phyloP scores from a whole-genome alignment of 73 alveolate species.

The Vitrella brassicaformis region DNA sequence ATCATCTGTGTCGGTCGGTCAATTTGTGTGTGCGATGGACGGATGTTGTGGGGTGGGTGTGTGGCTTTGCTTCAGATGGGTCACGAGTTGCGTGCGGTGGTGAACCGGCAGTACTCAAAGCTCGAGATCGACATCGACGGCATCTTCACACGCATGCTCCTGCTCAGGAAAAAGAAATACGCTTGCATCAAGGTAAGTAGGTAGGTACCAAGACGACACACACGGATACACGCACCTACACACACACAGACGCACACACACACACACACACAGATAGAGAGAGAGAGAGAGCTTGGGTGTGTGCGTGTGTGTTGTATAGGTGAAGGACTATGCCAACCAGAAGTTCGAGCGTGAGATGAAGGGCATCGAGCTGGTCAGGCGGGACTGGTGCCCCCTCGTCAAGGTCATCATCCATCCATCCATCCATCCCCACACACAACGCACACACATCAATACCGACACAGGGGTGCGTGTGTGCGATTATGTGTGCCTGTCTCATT shows the following conservation, averaged over 20 bases:
- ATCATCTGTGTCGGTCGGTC: too few species aligned
- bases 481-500: not conserved
- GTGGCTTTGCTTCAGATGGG: too few species aligned
- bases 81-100: slow-evolving; percentile 51
- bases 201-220: too few species aligned
- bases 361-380: slow-evolving; percentile 95
- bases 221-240: too few species aligned
- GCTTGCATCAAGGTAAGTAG: slow-evolving; percentile 85
- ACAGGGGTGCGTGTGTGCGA: too few species aligned
- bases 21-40: too few species aligned
- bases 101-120: slow-evolving; percentile 72
- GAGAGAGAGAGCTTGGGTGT: too few species aligned
- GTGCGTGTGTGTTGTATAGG: too few species aligned
- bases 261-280: too few species aligned
- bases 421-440: not conserved
- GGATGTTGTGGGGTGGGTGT: too few species aligned
- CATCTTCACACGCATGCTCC: slow-evolving; percentile 70
- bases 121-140: slow-evolving; percentile 92
- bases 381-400: slow-evolving; percentile 72
- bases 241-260: too few species aligned
- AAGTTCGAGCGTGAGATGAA: slow-evolving; percentile 53
- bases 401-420: not conserved
- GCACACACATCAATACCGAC: too few species aligned
- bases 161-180: slow-evolving; percentile 86
- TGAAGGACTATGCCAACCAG: slow-evolving; percentile 50